phyloP scores from a whole-genome alignment of 1,284 basidiomycete species.

The Ceratobasidium papillatum region DNA sequence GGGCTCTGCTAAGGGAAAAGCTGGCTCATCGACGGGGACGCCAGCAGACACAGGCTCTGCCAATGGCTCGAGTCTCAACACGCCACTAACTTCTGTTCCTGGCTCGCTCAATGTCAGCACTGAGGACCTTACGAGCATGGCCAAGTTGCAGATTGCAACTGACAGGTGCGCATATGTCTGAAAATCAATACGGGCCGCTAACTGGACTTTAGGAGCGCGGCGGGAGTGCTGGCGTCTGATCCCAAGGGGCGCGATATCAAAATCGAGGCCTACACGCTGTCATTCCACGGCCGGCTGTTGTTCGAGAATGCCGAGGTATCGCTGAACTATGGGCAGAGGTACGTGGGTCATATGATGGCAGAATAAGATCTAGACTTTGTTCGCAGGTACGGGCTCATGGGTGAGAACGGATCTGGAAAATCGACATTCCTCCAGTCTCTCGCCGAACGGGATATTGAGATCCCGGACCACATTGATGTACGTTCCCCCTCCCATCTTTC shows the following conservation, averaged over 20 bases:
- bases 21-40: constrained; percentile 57
- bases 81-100: constrained; percentile 75
- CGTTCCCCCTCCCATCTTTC: constrained; percentile 38
- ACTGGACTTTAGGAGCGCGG: constrained; percentile 69
- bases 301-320: constrained; percentile 89
- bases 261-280: constrained; percentile 94
- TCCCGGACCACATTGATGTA: constrained; percentile 91
- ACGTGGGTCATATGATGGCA: constrained; percentile 42
- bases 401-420: constrained; percentile 98
- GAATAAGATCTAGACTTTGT: background rate
- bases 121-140: constrained; percentile 81
- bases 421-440: constrained; percentile 60
- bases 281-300: constrained; percentile 95
- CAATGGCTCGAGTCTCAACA: constrained; percentile 64
- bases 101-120: constrained; percentile 74
- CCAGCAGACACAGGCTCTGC: constrained; percentile 72
- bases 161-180: constrained; percentile 69
- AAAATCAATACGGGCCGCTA: background rate
- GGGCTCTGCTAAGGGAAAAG: constrained; percentile 61
- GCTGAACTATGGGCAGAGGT: constrained; percentile 97
- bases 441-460: constrained; percentile 90
- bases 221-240: constrained; percentile 94
- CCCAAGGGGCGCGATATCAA: constrained; percentile 94
- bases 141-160: constrained; percentile 85
- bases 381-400: constrained; percentile 82